phyloP scores from a whole-genome alignment of 345 rosid genomes.

The Citrus trifoliata region DNA sequence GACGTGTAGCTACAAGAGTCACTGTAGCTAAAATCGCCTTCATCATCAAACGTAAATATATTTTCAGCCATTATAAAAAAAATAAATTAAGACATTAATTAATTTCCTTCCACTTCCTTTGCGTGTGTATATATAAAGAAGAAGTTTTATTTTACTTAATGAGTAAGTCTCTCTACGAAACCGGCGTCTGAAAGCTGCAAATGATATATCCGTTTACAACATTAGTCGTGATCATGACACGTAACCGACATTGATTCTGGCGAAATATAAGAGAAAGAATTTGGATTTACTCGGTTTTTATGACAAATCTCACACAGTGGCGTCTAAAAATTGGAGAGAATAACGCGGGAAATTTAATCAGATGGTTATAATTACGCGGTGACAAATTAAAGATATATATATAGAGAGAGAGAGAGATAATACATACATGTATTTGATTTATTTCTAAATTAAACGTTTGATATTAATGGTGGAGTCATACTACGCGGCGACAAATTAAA shows the following conservation, averaged over 20 bases:
- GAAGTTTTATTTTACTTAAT: background rate
- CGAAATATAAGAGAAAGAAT: background rate
- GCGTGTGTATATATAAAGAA: background rate
- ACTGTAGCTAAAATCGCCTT: background rate
- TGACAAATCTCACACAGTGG: background rate
- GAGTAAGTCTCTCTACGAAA: background rate
- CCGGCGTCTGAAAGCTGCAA: background rate
- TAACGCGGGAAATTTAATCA: background rate
- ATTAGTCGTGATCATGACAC: background rate
- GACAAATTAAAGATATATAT: background rate
- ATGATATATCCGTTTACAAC: background rate
- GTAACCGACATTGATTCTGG: background rate
- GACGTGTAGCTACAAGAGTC: background rate
- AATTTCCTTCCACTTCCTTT: background rate
- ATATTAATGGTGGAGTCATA: no score
- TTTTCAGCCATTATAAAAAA: background rate
- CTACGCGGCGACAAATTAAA: no score
- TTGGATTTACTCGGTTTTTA: background rate
- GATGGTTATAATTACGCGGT: background rate
- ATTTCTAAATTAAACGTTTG: no score
- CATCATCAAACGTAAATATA: background rate
- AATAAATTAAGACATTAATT: no score
- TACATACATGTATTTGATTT: no score
- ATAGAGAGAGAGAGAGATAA: no score
- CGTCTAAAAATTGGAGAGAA: background rate